Conservation (phyloP, 768 basidiomycete genomes). For the Sutorius australiensis region DNA sequence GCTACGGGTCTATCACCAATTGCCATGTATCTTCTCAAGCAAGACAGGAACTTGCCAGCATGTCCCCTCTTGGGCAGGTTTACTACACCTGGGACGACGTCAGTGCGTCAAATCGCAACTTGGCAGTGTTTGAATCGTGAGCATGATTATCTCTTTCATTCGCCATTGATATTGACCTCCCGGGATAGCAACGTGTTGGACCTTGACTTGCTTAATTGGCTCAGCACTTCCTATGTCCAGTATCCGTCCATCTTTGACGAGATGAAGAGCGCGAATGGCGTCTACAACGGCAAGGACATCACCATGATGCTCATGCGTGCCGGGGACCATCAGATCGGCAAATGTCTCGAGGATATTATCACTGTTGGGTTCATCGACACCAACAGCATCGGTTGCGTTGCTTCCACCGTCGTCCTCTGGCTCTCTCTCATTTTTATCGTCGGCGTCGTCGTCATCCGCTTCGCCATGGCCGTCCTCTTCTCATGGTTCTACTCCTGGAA, state of each 20-base stretch:
- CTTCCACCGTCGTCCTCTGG: conserved; percentile 91
- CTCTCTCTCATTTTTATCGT: conserved; percentile 96
- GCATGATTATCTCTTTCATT: conserved; percentile 32
- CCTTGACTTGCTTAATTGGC: conserved; percentile 79
- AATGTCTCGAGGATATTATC: conserved; percentile 82
- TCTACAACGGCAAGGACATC: conserved; percentile 80
- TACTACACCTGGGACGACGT: conserved; percentile 94
- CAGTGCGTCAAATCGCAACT: conserved; percentile 58
- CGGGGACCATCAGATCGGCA: conserved; percentile 61
- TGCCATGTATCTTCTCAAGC: conserved; percentile 69
- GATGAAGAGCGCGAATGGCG: conserved; percentile 63
- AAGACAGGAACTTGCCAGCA: conserved; percentile 45
- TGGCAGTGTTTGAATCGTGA: conserved; percentile 93
- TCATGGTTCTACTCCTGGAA: conserved; percentile 98
- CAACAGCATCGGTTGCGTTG: conserved; percentile 92
- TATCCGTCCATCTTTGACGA: conserved; percentile 83
- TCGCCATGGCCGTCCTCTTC: conserved; percentile 95
- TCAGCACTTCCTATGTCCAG: conserved; percentile 72
- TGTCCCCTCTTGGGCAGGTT: conserved; percentile 73
- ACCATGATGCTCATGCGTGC: conserved; percentile 81
- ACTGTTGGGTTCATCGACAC: conserved; percentile 94
- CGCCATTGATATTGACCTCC: conserved; percentile 4
- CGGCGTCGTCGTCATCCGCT: conserved; percentile 92
- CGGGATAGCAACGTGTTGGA: conserved; percentile 76
- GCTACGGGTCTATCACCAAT: conserved; percentile 57